Evolutionary conservation across 495 filamentous ascomycete genomes (phyloP).

Genomic region (Penicillium samsonianum): DNA sequence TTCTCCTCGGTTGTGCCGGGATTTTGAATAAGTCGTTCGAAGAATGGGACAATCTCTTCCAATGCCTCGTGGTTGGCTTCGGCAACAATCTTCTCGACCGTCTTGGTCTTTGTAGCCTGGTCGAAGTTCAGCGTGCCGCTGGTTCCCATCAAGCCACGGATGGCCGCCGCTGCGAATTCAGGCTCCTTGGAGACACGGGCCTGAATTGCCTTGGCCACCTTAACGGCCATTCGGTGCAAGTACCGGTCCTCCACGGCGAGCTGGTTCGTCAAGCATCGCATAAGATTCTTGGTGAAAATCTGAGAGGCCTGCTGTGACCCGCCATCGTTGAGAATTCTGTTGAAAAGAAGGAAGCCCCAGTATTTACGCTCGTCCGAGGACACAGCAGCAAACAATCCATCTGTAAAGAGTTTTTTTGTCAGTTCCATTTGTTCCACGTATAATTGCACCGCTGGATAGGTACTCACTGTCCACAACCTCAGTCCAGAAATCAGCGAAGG

Average conservation of each 20-base stretch:
- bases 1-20: constrained; percentile 48
- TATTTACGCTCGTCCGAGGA: constrained; percentile 87
- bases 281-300: constrained; percentile 79
- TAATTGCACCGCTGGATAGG: neutral
- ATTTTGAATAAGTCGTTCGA: constrained; percentile 40
- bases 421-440: constrained; percentile 8
- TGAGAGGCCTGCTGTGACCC: constrained; percentile 47
- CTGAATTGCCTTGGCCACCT: constrained; percentile 68
- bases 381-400: constrained; percentile 74
- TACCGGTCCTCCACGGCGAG: constrained; percentile 80
- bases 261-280: constrained; percentile 85
- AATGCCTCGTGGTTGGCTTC: constrained; percentile 55
- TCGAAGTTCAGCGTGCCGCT: constrained; percentile 80
- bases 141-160: constrained; percentile 66
- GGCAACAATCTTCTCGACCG: constrained; percentile 71
- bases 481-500: constrained; percentile 82
- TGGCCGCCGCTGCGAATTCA: constrained; percentile 55
- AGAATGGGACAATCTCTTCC: constrained; percentile 42
- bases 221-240: constrained; percentile 76
- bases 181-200: constrained; percentile 65
- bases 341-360: constrained; percentile 85
- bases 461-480: constrained; percentile 80
- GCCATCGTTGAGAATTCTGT: constrained; percentile 61
- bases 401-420: constrained; percentile 40
- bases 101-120: constrained; percentile 83